Base-by-base conservation (phyloP, 306 rosid genomes). In the Rubus idaeus region DNA sequence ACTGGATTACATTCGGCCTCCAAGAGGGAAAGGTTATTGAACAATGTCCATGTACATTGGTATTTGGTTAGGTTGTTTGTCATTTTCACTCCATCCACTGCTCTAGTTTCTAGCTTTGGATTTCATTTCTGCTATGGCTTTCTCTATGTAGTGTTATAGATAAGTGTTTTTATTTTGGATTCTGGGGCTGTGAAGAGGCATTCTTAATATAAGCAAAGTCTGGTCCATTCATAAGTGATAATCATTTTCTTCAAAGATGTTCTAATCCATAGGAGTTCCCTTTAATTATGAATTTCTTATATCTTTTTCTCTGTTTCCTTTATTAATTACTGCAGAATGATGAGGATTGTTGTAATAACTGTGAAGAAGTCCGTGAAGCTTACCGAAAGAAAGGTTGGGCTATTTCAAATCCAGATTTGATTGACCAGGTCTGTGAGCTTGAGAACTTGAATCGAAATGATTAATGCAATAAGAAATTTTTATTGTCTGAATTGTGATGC, bases 341-440 rank as follows among this genome's bases (percentile, higher is more conserved):
- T 70, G 97, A 96, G 6, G 94, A 96, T 4, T 96, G 99, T 77
- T 96, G 98, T 84, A 92, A 93, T 84, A 74, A 88, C 40, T 93
- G 99, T 42, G 98, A 96, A 88, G 99, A 96, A 13, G 98, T 96
- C 75, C 98, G 98, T 11, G 99, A 93, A 88, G 98, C 99, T 69
- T 96, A 96, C 85, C 89, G 81, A 26, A 92, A 88, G 89, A 93
- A 93, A 85, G 99, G 99, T 44, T 96, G 99, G 99, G 98, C 85
- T 0, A 61, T 96, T 75, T 96, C 99, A 80, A 93, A 93, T 82
- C 99, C 98, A 21, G 98, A 96, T 87, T 35, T 81, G 86, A 78
- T 96, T 84, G 97, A 96, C 79, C 98, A 96, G 97, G 98, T 96
- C 23, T 82, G 96, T 68, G 71, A 62, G 66, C 81, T 61, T 77